Base-by-base conservation (phyloP, 805 yeast genomes). In the Starmerella apis region DNA sequence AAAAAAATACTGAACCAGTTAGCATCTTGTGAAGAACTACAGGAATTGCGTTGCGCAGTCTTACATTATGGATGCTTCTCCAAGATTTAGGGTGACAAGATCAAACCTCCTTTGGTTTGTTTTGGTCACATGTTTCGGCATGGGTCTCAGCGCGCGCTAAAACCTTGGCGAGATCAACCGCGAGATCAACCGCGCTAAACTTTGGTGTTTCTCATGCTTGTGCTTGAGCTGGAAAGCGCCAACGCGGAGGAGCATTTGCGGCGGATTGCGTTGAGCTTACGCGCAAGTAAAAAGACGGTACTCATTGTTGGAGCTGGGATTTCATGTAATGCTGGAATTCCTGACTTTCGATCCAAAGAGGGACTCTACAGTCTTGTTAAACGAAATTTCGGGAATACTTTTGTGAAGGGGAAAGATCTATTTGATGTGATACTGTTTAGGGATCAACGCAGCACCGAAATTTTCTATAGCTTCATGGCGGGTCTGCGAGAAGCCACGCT, bases 251-350 rank as follows among this genome's bases (percentile, higher is more conserved):
- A 49, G 39, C 47, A 20, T n/a, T 51, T 53, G 28, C 57, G 45
- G 5, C 56, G 49, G n/a, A 43, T 59, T 10, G 60, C 62, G 35
- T 42, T 43, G 16, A 38, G 46, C 23, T 33, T 59, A 20, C 50
- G 53, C 19, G n/a, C 46, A 2, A 38, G 56, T 24, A 51, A 53
- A 24, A 44, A 50, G 18, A 54, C 80, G n/a, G 72, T 83, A 19
- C 73, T 84, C 3, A 70, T 88, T 48, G 87, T 96, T 0, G 97
- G 98, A 7, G 98, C 98, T 2, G 98, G 98, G 0, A 86, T 90
- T 51, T 86, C 96, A 14, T 86, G 96, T 63, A 86, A 84, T 63
- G 96, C 97, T 1, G 97, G 98, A 0, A 92, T 90, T 43, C 98
- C 98, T 2, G 97, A 90, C 63, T 88, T 88, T 64, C 73, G 97